Percentiles rank a stretch among this genome's conserved stretches.
phyloP scores from a whole-genome alignment of 805 yeast genomes.

The Starmerella floricola region DNA sequence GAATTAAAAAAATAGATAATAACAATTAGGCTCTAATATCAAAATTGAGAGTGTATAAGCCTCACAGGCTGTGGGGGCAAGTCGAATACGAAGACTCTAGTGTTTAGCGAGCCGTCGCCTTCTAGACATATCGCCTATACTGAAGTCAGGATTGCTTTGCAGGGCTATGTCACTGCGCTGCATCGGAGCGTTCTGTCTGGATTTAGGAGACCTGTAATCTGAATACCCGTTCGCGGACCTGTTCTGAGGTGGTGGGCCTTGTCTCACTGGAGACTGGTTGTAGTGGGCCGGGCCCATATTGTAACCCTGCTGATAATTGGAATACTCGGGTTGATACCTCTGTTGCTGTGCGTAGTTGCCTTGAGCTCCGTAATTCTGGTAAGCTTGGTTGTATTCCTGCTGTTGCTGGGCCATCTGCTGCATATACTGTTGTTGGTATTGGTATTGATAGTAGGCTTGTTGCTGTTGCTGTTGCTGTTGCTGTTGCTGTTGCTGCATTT shows the following conservation, averaged over 20 bases:
- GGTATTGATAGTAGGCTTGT: not conserved
- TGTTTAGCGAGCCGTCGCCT: slow-evolving; percentile 8
- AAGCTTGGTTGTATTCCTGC: not conserved
- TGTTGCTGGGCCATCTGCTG: not conserved
- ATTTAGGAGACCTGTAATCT: not conserved
- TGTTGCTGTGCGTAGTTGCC: too few species aligned
- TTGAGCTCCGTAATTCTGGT: slow-evolving; percentile 4
- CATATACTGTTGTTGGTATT: slow-evolving; percentile 1
- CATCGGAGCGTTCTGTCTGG: not conserved
- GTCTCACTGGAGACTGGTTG: too few species aligned
- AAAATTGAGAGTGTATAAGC: too few species aligned
- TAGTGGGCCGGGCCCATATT: too few species aligned
- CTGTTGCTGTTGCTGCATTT: not conserved
- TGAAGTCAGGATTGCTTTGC: slow-evolving; percentile 22
- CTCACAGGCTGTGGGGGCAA: too few species aligned
- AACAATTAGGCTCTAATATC: too few species aligned
- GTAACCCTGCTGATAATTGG: not conserved
- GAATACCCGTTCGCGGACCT: too few species aligned
- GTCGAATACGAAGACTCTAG: too few species aligned
- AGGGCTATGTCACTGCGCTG: slow-evolving; percentile 19
- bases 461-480: slow-evolving; percentile 1
- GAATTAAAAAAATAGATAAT: not conserved
- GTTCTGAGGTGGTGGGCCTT: too few species aligned
- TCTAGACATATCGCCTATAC: slow-evolving; percentile 13
- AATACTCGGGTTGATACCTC: too few species aligned